Evolutionary conservation across 2,329 filamentous ascomycete genomes (phyloP).

Genomic region (Ascochyta pisi): DNA sequence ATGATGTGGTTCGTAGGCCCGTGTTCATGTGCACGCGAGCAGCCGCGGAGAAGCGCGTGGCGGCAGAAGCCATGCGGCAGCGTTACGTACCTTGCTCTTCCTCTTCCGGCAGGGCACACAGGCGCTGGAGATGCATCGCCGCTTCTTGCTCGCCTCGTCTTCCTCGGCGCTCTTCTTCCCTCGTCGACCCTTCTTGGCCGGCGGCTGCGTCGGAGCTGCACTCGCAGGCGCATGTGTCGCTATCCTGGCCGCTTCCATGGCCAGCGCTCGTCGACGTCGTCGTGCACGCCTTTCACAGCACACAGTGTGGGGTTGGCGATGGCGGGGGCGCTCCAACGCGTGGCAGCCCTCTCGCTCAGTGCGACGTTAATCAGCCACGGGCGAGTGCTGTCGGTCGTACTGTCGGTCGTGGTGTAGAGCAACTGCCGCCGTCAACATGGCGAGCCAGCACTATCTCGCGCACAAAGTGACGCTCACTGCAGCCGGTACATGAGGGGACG

Average conservation of each 20-base stretch:
- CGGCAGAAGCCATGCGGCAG: not conserved
- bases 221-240: constrained; percentile 5
- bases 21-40: not conserved
- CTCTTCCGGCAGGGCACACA: constrained; percentile 51
- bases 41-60: constrained; percentile 4
- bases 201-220: constrained; percentile 20
- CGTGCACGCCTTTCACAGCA: not conserved
- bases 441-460: constrained; percentile 14
- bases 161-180: constrained; percentile 44
- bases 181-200: constrained; percentile 43
- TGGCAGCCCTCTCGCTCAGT: constrained; percentile 16
- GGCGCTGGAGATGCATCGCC: constrained; percentile 51
- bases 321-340: constrained; percentile 29
- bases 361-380: constrained; percentile 33
- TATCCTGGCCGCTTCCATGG: constrained; percentile 17
- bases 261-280: constrained; percentile 21
- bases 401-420: constrained; percentile 23
- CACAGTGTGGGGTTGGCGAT: constrained; percentile 18
- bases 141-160: constrained; percentile 53
- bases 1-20: not conserved
- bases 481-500: constrained; percentile 19
- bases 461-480: constrained; percentile 15
- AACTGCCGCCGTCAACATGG: constrained; percentile 25
- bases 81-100: constrained; percentile 49
- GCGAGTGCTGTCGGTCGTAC: constrained; percentile 11